Percentiles rank a stretch among this genome's conserved stretches.
Conservation (phyloP, 257 asterid species). For the Solanum arcanum region DNA sequence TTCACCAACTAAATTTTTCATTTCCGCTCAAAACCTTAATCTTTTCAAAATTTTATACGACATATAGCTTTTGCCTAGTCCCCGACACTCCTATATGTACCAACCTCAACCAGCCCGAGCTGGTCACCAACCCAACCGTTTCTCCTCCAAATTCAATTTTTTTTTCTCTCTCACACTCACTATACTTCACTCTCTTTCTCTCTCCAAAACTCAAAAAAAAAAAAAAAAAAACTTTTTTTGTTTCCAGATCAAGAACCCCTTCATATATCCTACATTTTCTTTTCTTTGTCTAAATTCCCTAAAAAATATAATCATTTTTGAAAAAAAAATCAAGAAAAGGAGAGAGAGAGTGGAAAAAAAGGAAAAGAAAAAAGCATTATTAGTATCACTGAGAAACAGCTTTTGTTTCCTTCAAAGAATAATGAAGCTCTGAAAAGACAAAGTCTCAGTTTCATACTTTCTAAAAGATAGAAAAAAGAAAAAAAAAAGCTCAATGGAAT, state of each 20-base stretch:
- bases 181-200: not conserved
- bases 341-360: not conserved
- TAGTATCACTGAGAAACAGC: not conserved
- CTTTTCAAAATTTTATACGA: not conserved
- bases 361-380: not conserved
- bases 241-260: slow-evolving; percentile 4
- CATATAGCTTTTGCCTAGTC: not conserved
- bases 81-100: not conserved
- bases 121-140: not conserved
- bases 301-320: not conserved
- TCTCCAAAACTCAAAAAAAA: not conserved
- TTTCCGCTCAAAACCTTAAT: not conserved
- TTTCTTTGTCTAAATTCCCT: not conserved
- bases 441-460: slow-evolving; percentile 14
- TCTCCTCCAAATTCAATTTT: too few species aligned
- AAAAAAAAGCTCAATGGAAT: slow-evolving; percentile 8
- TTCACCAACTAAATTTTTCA: too few species aligned
- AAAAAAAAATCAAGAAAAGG: not conserved
- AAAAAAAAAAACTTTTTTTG: not conserved
- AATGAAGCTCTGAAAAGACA: slow-evolving; percentile 29
- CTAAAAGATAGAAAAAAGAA: not conserved
- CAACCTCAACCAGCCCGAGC: not conserved
- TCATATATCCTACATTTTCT: not conserved
- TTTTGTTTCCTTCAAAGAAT: not conserved
- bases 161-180: not conserved